Conservation (phyloP, 805 yeast species). For the Saccharomyces mikatae region DNA sequence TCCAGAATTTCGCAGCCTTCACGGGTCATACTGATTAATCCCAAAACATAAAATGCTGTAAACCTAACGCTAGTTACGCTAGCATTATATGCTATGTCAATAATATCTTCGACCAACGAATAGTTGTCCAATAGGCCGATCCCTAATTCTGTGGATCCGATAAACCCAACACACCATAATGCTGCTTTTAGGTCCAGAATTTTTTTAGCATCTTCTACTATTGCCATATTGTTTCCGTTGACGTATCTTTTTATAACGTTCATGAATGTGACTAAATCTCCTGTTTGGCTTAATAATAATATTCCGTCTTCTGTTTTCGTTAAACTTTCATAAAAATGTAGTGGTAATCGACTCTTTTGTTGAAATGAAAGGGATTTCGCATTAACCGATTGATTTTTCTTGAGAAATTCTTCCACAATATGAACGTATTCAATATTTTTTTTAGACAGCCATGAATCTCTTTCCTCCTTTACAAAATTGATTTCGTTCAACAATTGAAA, state of each 20-base stretch:
- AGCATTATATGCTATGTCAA: slow-evolving; percentile 41
- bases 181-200: slow-evolving; percentile 57
- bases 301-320: slow-evolving; percentile 79
- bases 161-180: slow-evolving; percentile 81
- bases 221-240: slow-evolving; percentile 8
- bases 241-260: slow-evolving; percentile 31
- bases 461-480: slow-evolving; percentile 56
- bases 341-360: slow-evolving; percentile 33
- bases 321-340: slow-evolving; percentile 72
- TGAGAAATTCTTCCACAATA: slow-evolving; percentile 38
- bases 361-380: slow-evolving; percentile 1
- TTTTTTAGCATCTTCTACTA: slow-evolving; percentile 25
- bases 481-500: slow-evolving; percentile 53
- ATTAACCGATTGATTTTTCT: slow-evolving; percentile 9
- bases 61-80: slow-evolving; percentile 59
- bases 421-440: slow-evolving; percentile 41
- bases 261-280: slow-evolving; percentile 36
- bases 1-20: slow-evolving; percentile 83
- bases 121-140: slow-evolving; percentile 48
- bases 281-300: slow-evolving; percentile 45
- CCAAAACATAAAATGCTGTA: slow-evolving; percentile 69
- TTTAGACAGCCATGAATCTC: slow-evolving; percentile 55
- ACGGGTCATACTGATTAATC: slow-evolving; percentile 59
- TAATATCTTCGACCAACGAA: slow-evolving; percentile 46
- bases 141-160: slow-evolving; percentile 68